Percentiles rank a stretch among this genome's conserved stretches.
These are phyloP conservation scores for Boletus fagicola DNA, from an alignment of 768 basidiomycete species.

Conservation along the genomic window DNA sequence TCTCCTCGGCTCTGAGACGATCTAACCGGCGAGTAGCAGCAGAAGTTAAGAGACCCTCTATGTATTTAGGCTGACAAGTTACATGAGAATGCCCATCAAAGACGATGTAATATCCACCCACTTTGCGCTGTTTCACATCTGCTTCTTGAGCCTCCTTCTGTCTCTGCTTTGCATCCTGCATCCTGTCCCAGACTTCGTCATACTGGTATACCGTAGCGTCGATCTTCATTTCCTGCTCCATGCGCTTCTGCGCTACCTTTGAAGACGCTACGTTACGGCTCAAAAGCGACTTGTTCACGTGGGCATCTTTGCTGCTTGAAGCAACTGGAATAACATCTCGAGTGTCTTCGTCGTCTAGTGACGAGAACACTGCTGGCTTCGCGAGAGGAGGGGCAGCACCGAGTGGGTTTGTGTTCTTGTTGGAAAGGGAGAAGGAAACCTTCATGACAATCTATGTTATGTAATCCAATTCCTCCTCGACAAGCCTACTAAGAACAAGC, in stretches of 20 bases:
- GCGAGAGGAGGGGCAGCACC: slow-evolving; percentile 50
- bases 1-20: slow-evolving; percentile 91
- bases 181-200: slow-evolving; percentile 94
- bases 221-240: slow-evolving; percentile 75
- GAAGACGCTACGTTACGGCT: slow-evolving; percentile 62
- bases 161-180: slow-evolving; percentile 80
- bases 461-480: slow-evolving; percentile 16
- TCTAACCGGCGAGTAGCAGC: slow-evolving; percentile 89
- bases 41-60: slow-evolving; percentile 69
- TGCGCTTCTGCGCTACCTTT: slow-evolving; percentile 63
- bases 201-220: slow-evolving; percentile 90
- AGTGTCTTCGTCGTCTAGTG: slow-evolving; percentile 61
- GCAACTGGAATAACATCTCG: slow-evolving; percentile 49
- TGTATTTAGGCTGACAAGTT: slow-evolving; percentile 82
- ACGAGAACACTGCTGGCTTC: slow-evolving; percentile 61
- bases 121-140: slow-evolving; percentile 78
- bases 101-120: slow-evolving; percentile 32
- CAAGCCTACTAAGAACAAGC: not conserved
- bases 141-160: slow-evolving; percentile 76
- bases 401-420: slow-evolving; percentile 54
- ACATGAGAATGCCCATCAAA: slow-evolving; percentile 9
- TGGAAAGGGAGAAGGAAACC: slow-evolving; percentile 79
- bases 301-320: slow-evolving; percentile 39
- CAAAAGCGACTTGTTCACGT: slow-evolving; percentile 52
- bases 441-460: slow-evolving; percentile 54